phyloP scores from a whole-genome alignment of 331 rosid species.

The Pyracantha coccinea region DNA sequence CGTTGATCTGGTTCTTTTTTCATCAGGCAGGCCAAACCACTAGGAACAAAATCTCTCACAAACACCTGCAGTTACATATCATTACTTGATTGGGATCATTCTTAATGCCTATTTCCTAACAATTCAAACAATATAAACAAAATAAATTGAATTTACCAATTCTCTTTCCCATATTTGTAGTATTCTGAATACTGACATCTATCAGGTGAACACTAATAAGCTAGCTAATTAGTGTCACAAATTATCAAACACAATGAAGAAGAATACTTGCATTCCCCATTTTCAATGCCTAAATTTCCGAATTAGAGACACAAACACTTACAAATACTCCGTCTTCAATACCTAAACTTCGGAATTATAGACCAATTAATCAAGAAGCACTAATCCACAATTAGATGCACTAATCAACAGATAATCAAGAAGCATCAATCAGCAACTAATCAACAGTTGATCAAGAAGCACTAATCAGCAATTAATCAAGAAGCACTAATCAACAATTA shows the following conservation, averaged over 20 bases:
- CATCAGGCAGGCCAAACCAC: constrained; percentile 51
- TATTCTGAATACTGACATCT: neutral
- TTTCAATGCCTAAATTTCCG: too few relatives aligned
- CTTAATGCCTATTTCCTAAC: neutral
- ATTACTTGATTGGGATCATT: neutral
- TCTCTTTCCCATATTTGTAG: neutral
- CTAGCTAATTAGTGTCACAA: neutral
- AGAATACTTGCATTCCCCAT: too few relatives aligned
- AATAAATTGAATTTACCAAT: neutral
- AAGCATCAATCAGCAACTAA: too few relatives aligned
- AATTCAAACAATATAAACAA: neutral
- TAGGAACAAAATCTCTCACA: constrained; percentile 73
- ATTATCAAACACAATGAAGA: neutral
- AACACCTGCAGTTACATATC: constrained; percentile 41
- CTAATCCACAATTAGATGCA: too few relatives aligned
- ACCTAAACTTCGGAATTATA: neutral
- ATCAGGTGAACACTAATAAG: neutral
- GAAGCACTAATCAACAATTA: neutral
- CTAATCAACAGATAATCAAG: too few relatives aligned
- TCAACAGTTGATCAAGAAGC: too few relatives aligned
- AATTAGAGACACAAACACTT: neutral
- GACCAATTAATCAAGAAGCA: too few relatives aligned
- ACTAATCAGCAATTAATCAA: too few relatives aligned
- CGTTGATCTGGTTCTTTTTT: constrained; percentile 34
- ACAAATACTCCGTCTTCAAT: neutral